phyloP scores from a whole-genome alignment of 148 eudicot species.

The Simmondsia chinensis region DNA sequence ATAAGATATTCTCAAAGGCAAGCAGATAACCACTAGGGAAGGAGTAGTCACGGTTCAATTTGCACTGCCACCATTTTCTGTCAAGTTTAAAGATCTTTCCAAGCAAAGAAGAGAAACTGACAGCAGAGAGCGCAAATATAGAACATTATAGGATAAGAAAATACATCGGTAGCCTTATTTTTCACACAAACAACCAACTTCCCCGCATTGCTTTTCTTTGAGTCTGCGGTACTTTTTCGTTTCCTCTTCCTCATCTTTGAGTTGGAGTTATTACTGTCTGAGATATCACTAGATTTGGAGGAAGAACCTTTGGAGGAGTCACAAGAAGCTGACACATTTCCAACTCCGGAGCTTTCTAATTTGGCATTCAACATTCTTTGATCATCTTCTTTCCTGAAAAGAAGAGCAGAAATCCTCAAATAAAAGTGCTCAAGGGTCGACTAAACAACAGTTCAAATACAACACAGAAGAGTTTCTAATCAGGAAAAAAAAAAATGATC shows the following conservation, averaged over 20 bases:
- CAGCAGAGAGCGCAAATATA: background rate
- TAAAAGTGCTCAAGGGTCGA: too few species aligned
- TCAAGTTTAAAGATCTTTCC: too few species aligned
- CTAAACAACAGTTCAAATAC: too few species aligned
- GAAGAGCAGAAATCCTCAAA: background rate
- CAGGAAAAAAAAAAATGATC: too few species aligned
- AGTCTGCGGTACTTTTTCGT: slow-evolving; percentile 8
- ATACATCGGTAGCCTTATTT: slow-evolving; percentile 28
- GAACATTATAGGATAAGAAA: slow-evolving; percentile 8
- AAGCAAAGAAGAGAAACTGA: background rate
- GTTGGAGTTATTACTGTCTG: slow-evolving; percentile 11
- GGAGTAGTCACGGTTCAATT: too few species aligned
- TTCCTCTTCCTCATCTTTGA: slow-evolving; percentile 24
- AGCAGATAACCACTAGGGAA: too few species aligned
- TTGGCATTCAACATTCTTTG: slow-evolving; percentile 11
- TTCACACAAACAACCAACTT: slow-evolving; percentile 3
- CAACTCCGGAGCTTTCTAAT: slow-evolving; percentile 5
- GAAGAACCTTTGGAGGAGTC: slow-evolving; percentile 20
- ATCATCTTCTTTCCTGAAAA: slow-evolving; percentile 24
- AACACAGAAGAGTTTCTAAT: too few species aligned
- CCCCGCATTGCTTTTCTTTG: slow-evolving; percentile 17
- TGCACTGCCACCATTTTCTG: too few species aligned
- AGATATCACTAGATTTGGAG: slow-evolving; percentile 13
- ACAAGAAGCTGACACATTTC: slow-evolving; percentile 19
- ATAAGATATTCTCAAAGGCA: too few species aligned